These are phyloP conservation scores for Coleophoma eucalyptorum DNA, from an alignment of 2,329 filamentous ascomycete species.

Conservation along the genomic window DNA sequence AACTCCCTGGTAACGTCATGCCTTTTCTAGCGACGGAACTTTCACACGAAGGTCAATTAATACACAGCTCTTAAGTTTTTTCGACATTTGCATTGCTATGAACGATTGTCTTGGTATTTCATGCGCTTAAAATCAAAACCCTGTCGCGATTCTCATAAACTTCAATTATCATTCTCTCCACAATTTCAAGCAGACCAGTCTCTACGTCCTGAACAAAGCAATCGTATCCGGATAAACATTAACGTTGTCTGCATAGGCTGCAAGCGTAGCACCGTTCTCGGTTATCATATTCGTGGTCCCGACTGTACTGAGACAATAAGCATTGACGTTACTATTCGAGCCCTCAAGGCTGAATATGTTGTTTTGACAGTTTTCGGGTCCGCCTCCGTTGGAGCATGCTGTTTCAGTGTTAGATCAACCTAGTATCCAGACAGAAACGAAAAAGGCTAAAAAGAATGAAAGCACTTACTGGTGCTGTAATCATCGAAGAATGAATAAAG, in stretches of 20 bases:
- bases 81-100: too few species aligned
- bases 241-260: constrained; percentile 11
- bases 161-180: too few species aligned
- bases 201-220: constrained; percentile 7
- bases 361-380: constrained; percentile 16
- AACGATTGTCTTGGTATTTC: too few species aligned
- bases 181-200: too few species aligned
- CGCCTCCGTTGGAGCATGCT: constrained; percentile 11
- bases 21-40: too few species aligned
- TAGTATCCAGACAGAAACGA: not conserved
- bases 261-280: constrained; percentile 7
- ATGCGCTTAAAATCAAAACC: too few species aligned
- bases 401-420: constrained; percentile 1
- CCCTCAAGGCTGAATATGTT: constrained; percentile 17
- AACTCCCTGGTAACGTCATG: too few species aligned
- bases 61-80: too few species aligned
- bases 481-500: constrained; percentile 58
- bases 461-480: constrained; percentile 34
- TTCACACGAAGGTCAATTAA: too few species aligned
- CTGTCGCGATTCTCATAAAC: too few species aligned
- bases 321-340: constrained; percentile 9
- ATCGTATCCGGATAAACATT: constrained; percentile 14
- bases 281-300: constrained; percentile 18
- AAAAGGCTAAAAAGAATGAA: not conserved
- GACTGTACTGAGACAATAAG: constrained; percentile 16